Percentiles rank a stretch among this genome's conserved stretches.
Conservation (phyloP, 331 rosid species). For the Pyracantha coccinea region DNA sequence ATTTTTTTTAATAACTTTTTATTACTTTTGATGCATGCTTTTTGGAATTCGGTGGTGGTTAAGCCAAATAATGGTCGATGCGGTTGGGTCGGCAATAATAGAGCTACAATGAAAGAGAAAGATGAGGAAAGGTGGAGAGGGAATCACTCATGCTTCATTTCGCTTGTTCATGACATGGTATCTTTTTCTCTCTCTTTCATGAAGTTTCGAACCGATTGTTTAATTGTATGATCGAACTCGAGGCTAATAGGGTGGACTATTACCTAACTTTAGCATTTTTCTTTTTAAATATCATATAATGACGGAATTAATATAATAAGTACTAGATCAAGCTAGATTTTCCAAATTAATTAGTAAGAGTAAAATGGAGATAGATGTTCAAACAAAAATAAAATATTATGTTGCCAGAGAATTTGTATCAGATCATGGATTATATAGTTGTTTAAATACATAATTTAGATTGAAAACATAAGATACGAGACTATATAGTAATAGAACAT, state of each 20-base stretch:
- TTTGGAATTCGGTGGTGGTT: constrained; percentile 40
- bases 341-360: neutral
- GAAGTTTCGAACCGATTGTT: constrained; percentile 20
- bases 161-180: constrained; percentile 12
- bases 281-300: no score
- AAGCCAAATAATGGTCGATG: constrained; percentile 32
- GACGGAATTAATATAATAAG: neutral
- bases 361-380: neutral
- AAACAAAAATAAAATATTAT: no score
- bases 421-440: no score
- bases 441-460: no score
- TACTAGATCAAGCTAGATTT: neutral
- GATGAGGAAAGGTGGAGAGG: constrained; percentile 21
- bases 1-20: neutral
- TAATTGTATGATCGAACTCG: constrained; percentile 7
- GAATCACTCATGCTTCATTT: constrained; percentile 42
- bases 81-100: constrained; percentile 49
- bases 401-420: neutral
- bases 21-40: constrained; percentile 16
- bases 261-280: neutral
- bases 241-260: constrained; percentile 2
- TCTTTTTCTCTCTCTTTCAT: constrained; percentile 22
- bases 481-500: no score
- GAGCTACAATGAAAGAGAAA: constrained; percentile 33
- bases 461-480: no score